Evolutionary conservation across 768 basidiomycete species (phyloP).

Genomic region (Tylopilus plumbeoviolaceoides): DNA sequence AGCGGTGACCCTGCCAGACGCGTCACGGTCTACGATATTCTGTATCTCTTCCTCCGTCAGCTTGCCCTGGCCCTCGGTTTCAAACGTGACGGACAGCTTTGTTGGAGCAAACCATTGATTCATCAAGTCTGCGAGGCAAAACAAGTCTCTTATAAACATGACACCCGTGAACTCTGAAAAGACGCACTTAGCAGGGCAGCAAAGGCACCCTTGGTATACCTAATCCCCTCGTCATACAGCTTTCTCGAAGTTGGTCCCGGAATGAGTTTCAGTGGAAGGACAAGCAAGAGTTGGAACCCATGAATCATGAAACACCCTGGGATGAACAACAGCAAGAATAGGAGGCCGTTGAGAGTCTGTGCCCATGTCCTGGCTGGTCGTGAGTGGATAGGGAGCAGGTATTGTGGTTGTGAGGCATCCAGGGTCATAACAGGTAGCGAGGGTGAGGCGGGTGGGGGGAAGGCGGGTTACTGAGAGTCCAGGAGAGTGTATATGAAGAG

Average conservation of each 20-base stretch:
- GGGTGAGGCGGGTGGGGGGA: neutral
- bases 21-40: slow-evolving; percentile 51
- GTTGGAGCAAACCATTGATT: slow-evolving; percentile 83
- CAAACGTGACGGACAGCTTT: slow-evolving; percentile 66
- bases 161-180: neutral
- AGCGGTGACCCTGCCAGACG: slow-evolving; percentile 49
- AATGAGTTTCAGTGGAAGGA: slow-evolving; percentile 62
- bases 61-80: slow-evolving; percentile 61
- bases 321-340: slow-evolving; percentile 57
- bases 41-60: slow-evolving; percentile 60
- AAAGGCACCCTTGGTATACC: slow-evolving; percentile 81
- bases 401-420: slow-evolving; percentile 14
- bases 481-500: slow-evolving; percentile 9
- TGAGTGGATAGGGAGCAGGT: slow-evolving; percentile 48
- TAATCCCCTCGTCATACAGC: slow-evolving; percentile 66
- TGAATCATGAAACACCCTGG: slow-evolving; percentile 67
- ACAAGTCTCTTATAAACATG: neutral
- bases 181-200: slow-evolving; percentile 67
- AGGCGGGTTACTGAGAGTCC: neutral
- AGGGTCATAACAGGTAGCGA: slow-evolving; percentile 18
- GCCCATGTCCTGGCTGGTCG: slow-evolving; percentile 54
- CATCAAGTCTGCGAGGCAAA: slow-evolving; percentile 55
- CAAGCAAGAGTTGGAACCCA: slow-evolving; percentile 64
- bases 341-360: slow-evolving; percentile 44
- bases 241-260: slow-evolving; percentile 53